phyloP scores from a whole-genome alignment of 768 basidiomycete species.

The Inosperma sp. region DNA sequence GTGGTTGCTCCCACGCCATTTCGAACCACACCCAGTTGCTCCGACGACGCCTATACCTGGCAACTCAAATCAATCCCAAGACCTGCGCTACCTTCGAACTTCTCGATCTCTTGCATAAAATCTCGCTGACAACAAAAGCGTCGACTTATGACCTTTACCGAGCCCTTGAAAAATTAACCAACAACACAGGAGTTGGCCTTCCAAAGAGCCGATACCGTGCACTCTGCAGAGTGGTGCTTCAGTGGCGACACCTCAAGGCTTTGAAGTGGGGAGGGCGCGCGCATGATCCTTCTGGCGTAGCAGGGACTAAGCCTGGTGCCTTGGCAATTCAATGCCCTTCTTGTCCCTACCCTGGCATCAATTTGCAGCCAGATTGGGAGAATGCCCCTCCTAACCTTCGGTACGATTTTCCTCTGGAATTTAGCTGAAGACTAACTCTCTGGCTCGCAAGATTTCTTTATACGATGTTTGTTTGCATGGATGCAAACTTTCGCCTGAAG shows the following conservation, averaged over 20 bases:
- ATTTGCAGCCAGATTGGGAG: neutral
- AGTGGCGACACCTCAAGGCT: no score
- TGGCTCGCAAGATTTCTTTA: neutral
- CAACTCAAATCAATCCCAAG: neutral
- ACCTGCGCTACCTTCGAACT: no score
- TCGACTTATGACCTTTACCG: no score
- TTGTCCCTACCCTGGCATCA: neutral
- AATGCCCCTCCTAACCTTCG: neutral
- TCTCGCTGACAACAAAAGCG: neutral
- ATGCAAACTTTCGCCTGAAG: no score
- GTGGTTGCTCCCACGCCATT: neutral
- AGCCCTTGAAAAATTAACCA: no score
- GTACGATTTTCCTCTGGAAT: neutral
- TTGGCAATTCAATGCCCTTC: no score
- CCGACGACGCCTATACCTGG: conserved; percentile 3
- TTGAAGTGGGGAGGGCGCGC: neutral
- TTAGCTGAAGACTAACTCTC: neutral
- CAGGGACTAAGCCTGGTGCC: neutral
- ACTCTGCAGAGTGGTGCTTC: neutral
- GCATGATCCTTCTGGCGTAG: neutral
- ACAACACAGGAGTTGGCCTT: neutral
- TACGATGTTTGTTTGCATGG: no score
- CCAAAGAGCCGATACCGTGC: neutral
- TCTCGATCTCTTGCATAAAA: neutral
- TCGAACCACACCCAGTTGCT: no score